Base-by-base conservation (phyloP, 768 basidiomycete species). In the Rhizopogon sp. region DNA sequence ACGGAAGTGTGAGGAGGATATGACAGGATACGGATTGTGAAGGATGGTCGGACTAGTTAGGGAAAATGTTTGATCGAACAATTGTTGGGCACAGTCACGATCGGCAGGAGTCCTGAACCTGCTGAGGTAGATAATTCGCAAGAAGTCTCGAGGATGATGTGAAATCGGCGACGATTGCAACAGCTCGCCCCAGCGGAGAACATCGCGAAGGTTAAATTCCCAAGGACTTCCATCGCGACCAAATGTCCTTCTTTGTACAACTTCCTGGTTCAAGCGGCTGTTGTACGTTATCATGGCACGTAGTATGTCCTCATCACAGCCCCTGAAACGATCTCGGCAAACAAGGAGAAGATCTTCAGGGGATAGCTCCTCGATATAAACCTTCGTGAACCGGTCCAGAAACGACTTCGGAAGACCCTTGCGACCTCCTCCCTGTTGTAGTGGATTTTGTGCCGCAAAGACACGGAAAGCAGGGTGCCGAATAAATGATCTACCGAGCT, bases 391-490 rank as follows among this genome's bases (percentile, higher is more conserved):
- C 14, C 97, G 87, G 69, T 99, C 97, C 53, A 98, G 77, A 72
- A 97, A 99, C 0, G 97, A 98, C 66, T 92, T 96, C 0, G 97
- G 97, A 6, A 99, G 79, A 17, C 97, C 97, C 70, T 99, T 99
- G 39, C 97, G 84, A 14, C 96, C 95, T 52, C 97, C 95, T 22
- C 97, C 97, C 75, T 99, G 97, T 57, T 86, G 85, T 14, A 96
- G 73, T 29, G 97, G 97, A 68, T 99, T 99, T 68, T 99, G 97
- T 2, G 97, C 95, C 3, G 96, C 97, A 63, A 99, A 99, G 42
- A 98, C 87, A 37, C 95, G 87, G 73, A 99, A 99, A n/a, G 84
- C 79, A 2, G 94, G 90, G 71, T 98, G 97, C 31, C 90, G 79
- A 46, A 72, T 72, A 71, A 98, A 99, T 9, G 90, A 85, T 50